Base-by-base conservation (phyloP, 495 filamentous ascomycete genomes). In the Aspergillus incahuasiensis region DNA sequence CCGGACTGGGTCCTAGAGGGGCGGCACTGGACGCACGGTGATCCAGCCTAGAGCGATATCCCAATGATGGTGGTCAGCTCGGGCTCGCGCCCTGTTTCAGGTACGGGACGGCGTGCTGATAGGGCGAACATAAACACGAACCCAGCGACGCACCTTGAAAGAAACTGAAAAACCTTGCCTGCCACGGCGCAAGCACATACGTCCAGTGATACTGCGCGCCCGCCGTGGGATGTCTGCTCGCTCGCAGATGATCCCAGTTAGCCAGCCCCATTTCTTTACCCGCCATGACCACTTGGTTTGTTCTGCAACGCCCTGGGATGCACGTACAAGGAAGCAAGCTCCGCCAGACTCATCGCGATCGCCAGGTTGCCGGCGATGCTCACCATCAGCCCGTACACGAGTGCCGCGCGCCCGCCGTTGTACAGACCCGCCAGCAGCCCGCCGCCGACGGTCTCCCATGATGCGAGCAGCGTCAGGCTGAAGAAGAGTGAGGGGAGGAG, bases 201-300 rank as follows among this genome's bases (percentile, higher is more conserved):
- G 67, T 70, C 75, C 75, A 78, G 52, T 77, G 71, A 64, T 79
- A 79, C 58, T 81, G 76, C 19, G 72, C 74, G 35, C 66, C 67
- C 11, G 63, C 67, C 19, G 65, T 66, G 15, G 75, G 65, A 41
- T 68, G 60, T 2, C 74, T 61, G 13, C 72, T 73, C 1, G 71
- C n/a, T n/a, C n/a, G n/a, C n/a, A n/a, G n/a, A n/a, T n/a, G n/a
- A n/a, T n/a, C n/a, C n/a, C n/a, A n/a, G n/a, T n/a, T n/a, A n/a
- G n/a, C n/a, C n/a, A n/a, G n/a, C n/a, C n/a, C n/a, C n/a, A n/a
- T n/a, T n/a, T n/a, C n/a, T n/a, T n/a, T n/a, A n/a, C n/a, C n/a
- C n/a, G n/a, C n/a, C n/a, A n/a, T n/a, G n/a, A n/a, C n/a, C n/a
- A n/a, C n/a, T n/a, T n/a, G n/a, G n/a, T n/a, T n/a, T n/a, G n/a